Evolutionary conservation across 2,329 filamentous ascomycete species (phyloP).

Genomic region (Akanthomyces dipterigenus): DNA sequence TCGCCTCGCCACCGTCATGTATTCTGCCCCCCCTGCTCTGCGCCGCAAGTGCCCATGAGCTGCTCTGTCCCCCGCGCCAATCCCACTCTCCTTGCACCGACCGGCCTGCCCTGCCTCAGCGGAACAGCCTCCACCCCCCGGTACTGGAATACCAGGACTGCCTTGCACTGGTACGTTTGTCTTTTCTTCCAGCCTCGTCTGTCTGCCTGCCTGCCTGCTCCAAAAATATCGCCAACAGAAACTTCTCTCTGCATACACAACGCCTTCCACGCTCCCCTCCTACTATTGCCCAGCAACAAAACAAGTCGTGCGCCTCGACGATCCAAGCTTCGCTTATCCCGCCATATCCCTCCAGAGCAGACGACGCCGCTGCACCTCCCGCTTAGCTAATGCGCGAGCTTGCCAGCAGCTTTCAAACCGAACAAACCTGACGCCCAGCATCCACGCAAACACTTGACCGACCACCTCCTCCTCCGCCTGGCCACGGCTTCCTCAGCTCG

Average conservation of each 20-base stretch:
- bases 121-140: background rate
- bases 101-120: background rate
- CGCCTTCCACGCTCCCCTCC: no score
- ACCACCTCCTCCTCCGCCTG: background rate
- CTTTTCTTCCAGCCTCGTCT: no score
- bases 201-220: no score
- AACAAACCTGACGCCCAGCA: background rate
- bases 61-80: background rate
- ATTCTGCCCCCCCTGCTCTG: background rate
- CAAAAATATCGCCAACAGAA: no score
- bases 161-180: background rate
- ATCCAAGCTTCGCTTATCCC: background rate
- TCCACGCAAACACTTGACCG: background rate
- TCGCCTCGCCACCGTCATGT: background rate
- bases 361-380: background rate
- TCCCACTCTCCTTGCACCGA: no score
- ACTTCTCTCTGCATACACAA: no score
- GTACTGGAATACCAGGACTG: background rate
- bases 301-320: no score
- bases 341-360: background rate
- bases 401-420: background rate
- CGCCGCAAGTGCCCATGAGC: background rate
- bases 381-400: background rate
- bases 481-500: background rate
- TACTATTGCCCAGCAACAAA: no score